Evolutionary conservation across 1,139 yeast species (phyloP).

Genomic region (Geotrichum fermentans): DNA sequence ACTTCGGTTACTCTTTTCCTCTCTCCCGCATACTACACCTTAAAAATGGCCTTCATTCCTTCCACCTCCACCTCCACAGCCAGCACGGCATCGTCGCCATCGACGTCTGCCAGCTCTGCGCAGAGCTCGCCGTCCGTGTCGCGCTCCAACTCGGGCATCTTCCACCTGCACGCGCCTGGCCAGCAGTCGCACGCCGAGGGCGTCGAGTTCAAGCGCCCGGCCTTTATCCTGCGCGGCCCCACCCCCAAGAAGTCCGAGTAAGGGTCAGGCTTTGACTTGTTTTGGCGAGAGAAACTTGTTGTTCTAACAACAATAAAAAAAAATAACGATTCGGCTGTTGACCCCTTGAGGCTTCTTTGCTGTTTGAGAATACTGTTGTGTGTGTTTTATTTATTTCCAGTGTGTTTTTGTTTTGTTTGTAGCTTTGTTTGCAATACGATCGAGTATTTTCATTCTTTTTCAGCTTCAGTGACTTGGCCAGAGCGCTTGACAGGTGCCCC

Average conservation of each 20-base stretch:
- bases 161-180: constrained; percentile 2
- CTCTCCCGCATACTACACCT: neutral
- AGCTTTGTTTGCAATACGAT: too few species aligned
- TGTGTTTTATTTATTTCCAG: neutral
- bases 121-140: neutral
- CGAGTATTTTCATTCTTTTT: too few species aligned
- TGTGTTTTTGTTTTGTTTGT: too few species aligned
- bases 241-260: neutral
- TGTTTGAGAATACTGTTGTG: too few species aligned
- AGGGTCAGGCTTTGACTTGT: neutral
- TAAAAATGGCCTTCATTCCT: constrained; percentile 11
- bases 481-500: too few species aligned
- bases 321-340: too few species aligned
- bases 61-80: constrained; percentile 1
- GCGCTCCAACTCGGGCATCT: neutral
- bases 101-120: constrained; percentile 1
- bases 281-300: neutral
- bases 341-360: too few species aligned
- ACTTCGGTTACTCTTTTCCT: neutral
- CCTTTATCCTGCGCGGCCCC: neutral
- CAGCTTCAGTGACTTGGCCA: too few species aligned
- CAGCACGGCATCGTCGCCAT: neutral
- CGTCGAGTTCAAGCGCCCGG: neutral
- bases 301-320: too few species aligned
- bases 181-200: neutral